Percentiles rank a stretch among this genome's conserved stretches.
Conservation (phyloP, 352 stramenopile genomes). For the Aphanomyces invadans region DNA sequence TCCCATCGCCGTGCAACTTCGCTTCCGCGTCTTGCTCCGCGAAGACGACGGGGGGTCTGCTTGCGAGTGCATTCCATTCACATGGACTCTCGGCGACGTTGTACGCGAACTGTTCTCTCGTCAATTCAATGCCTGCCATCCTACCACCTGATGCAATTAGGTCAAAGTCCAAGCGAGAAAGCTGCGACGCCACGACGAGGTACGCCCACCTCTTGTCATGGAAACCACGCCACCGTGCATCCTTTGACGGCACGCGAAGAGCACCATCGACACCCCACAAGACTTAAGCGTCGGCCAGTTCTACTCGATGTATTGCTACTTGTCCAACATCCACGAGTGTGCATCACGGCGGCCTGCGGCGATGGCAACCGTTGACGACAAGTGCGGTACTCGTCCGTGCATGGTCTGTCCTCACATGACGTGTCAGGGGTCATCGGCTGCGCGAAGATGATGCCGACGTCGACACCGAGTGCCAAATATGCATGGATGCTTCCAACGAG, state of each 20-base stretch:
- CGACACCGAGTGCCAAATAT: conserved; percentile 75
- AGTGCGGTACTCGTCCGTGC: too few species aligned
- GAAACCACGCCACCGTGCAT: too few species aligned
- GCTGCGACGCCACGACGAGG: conserved; percentile 41
- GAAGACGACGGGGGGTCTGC: conserved; percentile 24
- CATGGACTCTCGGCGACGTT: background rate
- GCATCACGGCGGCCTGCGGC: conserved; percentile 13
- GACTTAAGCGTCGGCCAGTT: conserved; percentile 61
- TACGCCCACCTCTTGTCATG: conserved; percentile 1
- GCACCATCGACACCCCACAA: conserved; percentile 50
- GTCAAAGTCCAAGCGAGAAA: conserved; percentile 59
- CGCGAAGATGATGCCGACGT: too few species aligned
- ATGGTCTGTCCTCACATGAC: background rate
- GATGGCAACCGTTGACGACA: too few species aligned
- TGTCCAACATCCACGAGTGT: conserved; percentile 37
- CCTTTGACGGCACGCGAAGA: too few species aligned
- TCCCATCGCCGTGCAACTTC: conserved; percentile 59
- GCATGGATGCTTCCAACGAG: conserved; percentile 78
- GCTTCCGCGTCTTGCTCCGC: conserved; percentile 61
- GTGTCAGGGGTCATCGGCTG: background rate
- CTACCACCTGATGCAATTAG: conserved; percentile 14
- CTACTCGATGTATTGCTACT: conserved; percentile 77
- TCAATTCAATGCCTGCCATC: background rate
- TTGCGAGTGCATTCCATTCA: conserved; percentile 2
- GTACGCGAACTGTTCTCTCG: background rate